A percentile compares a stretch with the other conserved stretches of the same genome.
Evolutionary conservation across 1,139 yeast genomes (phyloP).

Genomic region (Pichia sp.): DNA sequence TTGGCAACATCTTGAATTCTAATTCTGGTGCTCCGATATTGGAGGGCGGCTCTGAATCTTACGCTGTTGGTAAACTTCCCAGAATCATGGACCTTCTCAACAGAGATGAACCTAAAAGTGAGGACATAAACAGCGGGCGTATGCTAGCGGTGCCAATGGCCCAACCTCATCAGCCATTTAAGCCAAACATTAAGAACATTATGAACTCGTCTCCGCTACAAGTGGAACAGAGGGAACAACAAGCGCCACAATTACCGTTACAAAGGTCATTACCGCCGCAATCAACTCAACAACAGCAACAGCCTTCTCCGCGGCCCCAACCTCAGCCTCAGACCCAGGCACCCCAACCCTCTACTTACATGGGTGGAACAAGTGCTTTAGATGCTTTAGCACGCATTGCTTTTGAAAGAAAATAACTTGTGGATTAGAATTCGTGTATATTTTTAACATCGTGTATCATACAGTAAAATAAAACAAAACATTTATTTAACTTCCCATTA

Average conservation of each 20-base stretch:
- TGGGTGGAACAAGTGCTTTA: slow-evolving; percentile 24
- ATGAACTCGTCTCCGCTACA: slow-evolving; percentile 7
- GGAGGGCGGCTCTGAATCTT: too few relatives aligned
- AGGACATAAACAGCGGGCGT: too few relatives aligned
- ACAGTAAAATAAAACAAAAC: too few relatives aligned
- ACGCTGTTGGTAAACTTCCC: too few relatives aligned
- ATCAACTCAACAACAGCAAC: slow-evolving; percentile 1
- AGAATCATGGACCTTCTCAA: not conserved
- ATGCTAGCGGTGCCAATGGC: too few relatives aligned
- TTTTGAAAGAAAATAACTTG: slow-evolving; percentile 22
- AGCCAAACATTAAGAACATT: slow-evolving; percentile 11
- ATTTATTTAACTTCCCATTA: too few relatives aligned
- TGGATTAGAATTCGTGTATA: too few relatives aligned
- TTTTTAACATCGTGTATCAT: too few relatives aligned
- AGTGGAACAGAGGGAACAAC: not conserved
- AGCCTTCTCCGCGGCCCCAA: not conserved
- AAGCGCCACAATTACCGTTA: slow-evolving; percentile 1
- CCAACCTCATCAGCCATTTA: too few relatives aligned
- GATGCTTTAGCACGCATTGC: slow-evolving; percentile 29
- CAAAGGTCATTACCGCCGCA: slow-evolving; percentile 1
- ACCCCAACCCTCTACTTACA: slow-evolving; percentile 6
- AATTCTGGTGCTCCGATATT: too few relatives aligned
- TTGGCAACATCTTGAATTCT: too few relatives aligned
- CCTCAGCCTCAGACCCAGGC: slow-evolving; percentile 6
- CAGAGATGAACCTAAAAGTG: too few relatives aligned